Evolutionary conservation across 106 monocot genomes (phyloP).

Genomic region (Acorus calamus): DNA sequence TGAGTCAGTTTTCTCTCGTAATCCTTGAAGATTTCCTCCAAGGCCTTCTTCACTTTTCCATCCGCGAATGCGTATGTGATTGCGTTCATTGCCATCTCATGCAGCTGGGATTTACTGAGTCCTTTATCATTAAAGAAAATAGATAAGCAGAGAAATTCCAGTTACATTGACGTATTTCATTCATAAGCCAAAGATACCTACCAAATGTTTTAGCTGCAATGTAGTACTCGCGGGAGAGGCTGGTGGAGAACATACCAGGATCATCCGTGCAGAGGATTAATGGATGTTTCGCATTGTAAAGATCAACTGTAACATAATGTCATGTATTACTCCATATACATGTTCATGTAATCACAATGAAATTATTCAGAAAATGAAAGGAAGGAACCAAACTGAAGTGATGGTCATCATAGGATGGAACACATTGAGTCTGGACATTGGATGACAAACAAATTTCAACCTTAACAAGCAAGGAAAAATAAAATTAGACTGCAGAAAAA

Average conservation of each 20-base stretch:
- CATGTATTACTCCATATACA: background rate
- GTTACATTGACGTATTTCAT: background rate
- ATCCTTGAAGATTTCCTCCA: constrained; percentile 44
- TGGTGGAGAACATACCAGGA: constrained; percentile 80
- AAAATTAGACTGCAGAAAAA: background rate
- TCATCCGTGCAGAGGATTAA: constrained; percentile 87
- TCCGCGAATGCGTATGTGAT: constrained; percentile 49
- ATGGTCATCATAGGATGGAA: constrained; percentile 62
- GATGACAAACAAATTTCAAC: constrained; percentile 96
- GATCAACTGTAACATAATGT: constrained; percentile 36
- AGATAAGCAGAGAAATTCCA: background rate
- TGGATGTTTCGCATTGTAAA: constrained; percentile 29
- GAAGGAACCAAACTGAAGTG: constrained; percentile 55
- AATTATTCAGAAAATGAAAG: background rate
- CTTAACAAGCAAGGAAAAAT: constrained; percentile 21
- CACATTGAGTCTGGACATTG: constrained; percentile 52
- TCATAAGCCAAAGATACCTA: constrained; percentile 8
- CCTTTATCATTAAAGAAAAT: constrained; percentile 20
- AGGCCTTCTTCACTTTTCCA: constrained; percentile 45
- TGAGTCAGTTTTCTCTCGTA: constrained; percentile 4
- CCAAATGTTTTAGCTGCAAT: constrained; percentile 76
- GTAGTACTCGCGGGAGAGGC: constrained; percentile 69
- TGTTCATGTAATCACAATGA: background rate
- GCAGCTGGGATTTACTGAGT: constrained; percentile 45
- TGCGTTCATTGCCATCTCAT: constrained; percentile 43